These are phyloP conservation scores for Amanita pallidorosea DNA, from an alignment of 768 basidiomycete species.

Conservation along the genomic window DNA sequence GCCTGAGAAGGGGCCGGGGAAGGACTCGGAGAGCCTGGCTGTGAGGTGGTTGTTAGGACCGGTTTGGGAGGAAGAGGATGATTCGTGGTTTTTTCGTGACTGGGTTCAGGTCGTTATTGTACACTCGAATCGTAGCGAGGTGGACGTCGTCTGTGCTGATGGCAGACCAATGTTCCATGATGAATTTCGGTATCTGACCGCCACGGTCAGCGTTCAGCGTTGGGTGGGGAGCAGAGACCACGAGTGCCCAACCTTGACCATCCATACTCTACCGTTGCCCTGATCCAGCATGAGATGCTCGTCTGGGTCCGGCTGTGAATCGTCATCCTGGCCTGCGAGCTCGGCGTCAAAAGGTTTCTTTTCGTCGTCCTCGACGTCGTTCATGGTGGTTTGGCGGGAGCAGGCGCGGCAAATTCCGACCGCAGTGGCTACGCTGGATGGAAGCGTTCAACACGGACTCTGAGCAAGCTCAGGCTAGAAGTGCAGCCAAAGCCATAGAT, in stretches of 20 bases:
- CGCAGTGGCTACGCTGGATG: too few species aligned
- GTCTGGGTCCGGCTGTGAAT: constrained; percentile 66
- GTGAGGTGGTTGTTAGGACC: constrained; percentile 16
- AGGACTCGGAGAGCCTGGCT: too few species aligned
- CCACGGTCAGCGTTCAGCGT: background rate
- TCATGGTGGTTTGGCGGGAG: background rate
- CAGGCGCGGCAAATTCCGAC: background rate
- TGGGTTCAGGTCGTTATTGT: constrained; percentile 34
- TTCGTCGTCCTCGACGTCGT: constrained; percentile 37
- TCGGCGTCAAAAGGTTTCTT: constrained; percentile 65
- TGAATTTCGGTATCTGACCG: constrained; percentile 68
- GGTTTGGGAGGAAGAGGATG: constrained; percentile 54
- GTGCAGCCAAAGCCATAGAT: background rate
- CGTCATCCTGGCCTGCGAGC: constrained; percentile 37
- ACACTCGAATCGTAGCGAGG: constrained; percentile 80
- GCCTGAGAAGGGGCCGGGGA: too few species aligned
- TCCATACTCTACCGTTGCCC: constrained; percentile 60
- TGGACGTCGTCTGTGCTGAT: constrained; percentile 67
- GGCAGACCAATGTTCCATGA: constrained; percentile 80
- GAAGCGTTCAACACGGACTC: background rate
- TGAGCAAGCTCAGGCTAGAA: background rate
- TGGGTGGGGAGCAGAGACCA: too few species aligned
- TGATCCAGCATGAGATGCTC: constrained; percentile 73
- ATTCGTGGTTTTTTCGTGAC: constrained; percentile 44
- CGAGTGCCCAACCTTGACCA: constrained; percentile 57